Evolutionary conservation across 441 rosid species (phyloP), one percentile per base, ranked within the genome.

Genomic region (Pelargonium citronellum): DNA sequence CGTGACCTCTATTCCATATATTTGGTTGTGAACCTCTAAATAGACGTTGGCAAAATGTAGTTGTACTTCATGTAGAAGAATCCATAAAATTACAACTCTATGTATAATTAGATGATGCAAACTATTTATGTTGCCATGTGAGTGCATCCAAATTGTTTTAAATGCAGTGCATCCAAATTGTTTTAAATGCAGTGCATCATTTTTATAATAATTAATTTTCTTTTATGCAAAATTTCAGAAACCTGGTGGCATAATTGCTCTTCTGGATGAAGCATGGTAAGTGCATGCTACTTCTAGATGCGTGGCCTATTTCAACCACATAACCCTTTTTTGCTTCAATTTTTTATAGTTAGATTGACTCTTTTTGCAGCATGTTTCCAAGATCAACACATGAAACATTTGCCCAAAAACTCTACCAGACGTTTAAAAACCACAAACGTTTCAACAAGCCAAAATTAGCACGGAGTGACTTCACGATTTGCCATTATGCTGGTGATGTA

Each of bases 251-350:
- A 92, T 95, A 69, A 89, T 95, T 73, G 94, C 99, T 75, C 95
- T 95, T 76, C 88, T 95, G 69, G 98, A 95, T 84, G 98, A 95
- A 85, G 99, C 99, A 76, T 95, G 99, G 99, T 95, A 79, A 86
- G 97, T 83, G 65, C 44, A 44, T 27, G 8, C 11, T 24, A 13
- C 39, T 71, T 24, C 27, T 72, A 10, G 63, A 47, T 61, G 51
- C 20, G 67, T 73, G 60, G 57, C 51, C 37, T 67, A 10, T 70
- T 34, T 24, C 20, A 13, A 7, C 37, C 47, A 41, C 57, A 47
- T 27, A 49, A 15, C 55, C 61, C 67, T 37, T 49, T 67, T 63
- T 20, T 55, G 67, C 51, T 57, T 65, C 47, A 37, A 13, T 67
- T 71, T 70, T 67, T 51, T 57, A 11, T 22, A 71, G 60, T 73